These are phyloP conservation scores for Lophiotrema nucula DNA, from an alignment of 495 filamentous ascomycete genomes.

Conservation along the genomic window DNA sequence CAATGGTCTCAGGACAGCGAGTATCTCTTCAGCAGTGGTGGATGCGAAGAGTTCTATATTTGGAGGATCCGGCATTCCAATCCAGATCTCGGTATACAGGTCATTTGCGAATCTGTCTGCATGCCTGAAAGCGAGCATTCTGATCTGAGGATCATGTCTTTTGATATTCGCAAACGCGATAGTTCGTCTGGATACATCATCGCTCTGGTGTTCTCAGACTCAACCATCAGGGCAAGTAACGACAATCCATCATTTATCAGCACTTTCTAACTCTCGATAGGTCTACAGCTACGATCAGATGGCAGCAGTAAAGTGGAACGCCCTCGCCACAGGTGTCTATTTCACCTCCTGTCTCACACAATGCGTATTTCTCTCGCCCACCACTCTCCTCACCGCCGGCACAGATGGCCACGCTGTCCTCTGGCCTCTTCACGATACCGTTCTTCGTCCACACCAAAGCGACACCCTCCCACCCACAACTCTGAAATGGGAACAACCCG, in stretches of 20 bases:
- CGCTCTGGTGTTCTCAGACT: constrained; percentile 74
- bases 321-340: constrained; percentile 62
- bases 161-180: constrained; percentile 52
- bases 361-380: constrained; percentile 50
- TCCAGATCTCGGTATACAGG: constrained; percentile 55
- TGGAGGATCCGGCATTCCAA: constrained; percentile 60
- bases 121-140: constrained; percentile 57
- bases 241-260: background rate
- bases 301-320: constrained; percentile 48
- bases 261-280: constrained; percentile 24
- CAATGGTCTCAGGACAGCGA: constrained; percentile 62
- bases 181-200: constrained; percentile 55
- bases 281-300: constrained; percentile 58
- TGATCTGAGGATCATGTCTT: constrained; percentile 77
- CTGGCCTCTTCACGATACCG: constrained; percentile 44
- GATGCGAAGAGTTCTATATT: constrained; percentile 82
- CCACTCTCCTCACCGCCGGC: constrained; percentile 53
- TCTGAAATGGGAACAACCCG: constrained; percentile 20
- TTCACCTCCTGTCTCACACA: constrained; percentile 79
- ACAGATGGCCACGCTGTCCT: constrained; percentile 62
- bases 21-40: constrained; percentile 80
- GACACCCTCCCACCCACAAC: constrained; percentile 33
- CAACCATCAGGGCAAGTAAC: constrained; percentile 57
- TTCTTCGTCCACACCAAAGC: constrained; percentile 5
- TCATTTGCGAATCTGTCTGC: constrained; percentile 62